Evolutionary conservation across 1,284 basidiomycete genomes (phyloP), one percentile per base, ranked within the genome.

Genomic region (Apiotrichum brassicae): DNA sequence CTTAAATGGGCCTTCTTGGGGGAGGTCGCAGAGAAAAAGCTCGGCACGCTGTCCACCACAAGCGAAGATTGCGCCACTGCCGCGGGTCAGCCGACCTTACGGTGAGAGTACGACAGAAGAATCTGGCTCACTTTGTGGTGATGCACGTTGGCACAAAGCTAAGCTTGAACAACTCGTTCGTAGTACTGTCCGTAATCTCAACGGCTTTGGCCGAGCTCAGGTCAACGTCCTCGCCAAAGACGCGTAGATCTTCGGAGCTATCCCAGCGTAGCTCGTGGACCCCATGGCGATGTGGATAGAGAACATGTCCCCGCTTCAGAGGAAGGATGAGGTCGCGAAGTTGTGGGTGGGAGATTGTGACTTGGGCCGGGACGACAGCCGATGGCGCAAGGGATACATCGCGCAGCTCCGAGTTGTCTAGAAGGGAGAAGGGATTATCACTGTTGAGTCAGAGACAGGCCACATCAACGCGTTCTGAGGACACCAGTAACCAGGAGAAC

Each of bases 31-130:
- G 11, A 74, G 53, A 49, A 67, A 65, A 7, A 74, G 49, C 53
- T 74, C 70, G 37, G 70, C 72, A 49, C 70, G 65, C 49, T 72
- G 71, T 2, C 72, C 72, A 9, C 72, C 72, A 33, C 66, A 70
- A 12, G 70, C 71, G 18, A 74, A 44, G 48, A 70, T 66, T 8
- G 54, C 43, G 23, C 50, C 52, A 40, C 64, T 66, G 48, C 11
- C 16, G 28, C n/a, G 28, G 28, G 33, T 26, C 13, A n/a, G 35
- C 48, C 48, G 39, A 56, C 34, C 16, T 28, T n/a, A 14, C 20
- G 34, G 36, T 19, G 34, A 19, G 34, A 13, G 28, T 30, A 30
- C 9, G 9, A 14, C 8, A 30, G 28, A 9, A n/a, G n/a, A n/a
- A n/a, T n/a, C 28, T 22, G 35, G 58, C 69, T 61, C 53, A 70